phyloP scores from a whole-genome alignment of 352 stramenopile genomes.

The Phytophthora tentaculata region DNA sequence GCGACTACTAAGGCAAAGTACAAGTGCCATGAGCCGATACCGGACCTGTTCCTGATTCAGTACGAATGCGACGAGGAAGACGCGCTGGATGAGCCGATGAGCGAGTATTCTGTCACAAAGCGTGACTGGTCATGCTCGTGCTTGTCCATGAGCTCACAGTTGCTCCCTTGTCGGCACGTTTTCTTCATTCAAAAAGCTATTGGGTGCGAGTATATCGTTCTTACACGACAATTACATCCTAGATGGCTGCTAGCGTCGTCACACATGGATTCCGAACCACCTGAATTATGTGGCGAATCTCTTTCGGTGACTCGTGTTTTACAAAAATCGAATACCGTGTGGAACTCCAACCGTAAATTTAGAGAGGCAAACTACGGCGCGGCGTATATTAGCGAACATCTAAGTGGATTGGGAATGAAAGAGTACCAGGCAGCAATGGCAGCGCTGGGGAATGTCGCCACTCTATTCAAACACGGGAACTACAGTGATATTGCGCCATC shows the following conservation, averaged over 20 bases:
- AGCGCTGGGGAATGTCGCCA: background rate
- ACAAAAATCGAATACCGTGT: background rate
- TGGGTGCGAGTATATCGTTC: background rate
- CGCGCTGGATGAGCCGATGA: background rate
- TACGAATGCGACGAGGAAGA: background rate
- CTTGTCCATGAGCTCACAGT: background rate
- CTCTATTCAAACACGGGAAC: background rate
- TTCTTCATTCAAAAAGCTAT: background rate
- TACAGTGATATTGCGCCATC: too few relatives aligned
- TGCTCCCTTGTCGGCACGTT: background rate
- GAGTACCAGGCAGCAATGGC: background rate
- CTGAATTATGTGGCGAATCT: background rate
- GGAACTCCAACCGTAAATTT: background rate
- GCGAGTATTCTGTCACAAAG: background rate
- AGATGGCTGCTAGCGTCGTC: background rate
- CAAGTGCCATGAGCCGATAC: background rate
- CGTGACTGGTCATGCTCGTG: background rate
- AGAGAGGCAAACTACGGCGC: background rate
- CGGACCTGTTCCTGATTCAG: background rate
- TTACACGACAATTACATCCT: background rate
- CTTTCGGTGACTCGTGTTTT: background rate
- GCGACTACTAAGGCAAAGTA: too few relatives aligned
- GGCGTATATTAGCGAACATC: background rate
- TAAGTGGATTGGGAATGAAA: background rate
- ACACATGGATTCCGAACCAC: background rate